Conservation (phyloP, 352 stramenopile species). For the Phytophthora megakarya region DNA sequence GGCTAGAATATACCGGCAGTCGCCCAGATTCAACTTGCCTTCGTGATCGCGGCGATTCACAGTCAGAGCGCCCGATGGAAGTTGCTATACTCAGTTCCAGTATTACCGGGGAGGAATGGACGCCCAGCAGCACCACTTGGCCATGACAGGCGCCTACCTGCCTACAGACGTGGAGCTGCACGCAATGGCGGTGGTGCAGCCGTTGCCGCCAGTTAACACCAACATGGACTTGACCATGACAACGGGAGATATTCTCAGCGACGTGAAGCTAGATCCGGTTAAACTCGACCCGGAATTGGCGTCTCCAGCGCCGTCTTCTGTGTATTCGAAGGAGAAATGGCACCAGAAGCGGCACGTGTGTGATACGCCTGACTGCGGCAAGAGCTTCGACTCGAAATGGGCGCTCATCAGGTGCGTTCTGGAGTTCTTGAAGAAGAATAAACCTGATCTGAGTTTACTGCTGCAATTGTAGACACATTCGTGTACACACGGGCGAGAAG, state of each 20-base stretch:
- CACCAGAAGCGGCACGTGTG: constrained; percentile 76
- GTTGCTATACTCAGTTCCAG: constrained; percentile 18
- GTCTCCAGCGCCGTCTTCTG: constrained; percentile 44
- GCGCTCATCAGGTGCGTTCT: constrained; percentile 69
- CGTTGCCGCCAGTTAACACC: constrained; percentile 21
- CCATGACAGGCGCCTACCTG: constrained; percentile 20
- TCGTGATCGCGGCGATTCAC: constrained; percentile 41
- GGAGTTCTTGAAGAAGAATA: background rate
- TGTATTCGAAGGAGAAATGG: constrained; percentile 66
- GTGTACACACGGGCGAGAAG: constrained; percentile 89
- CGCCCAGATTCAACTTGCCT: constrained; percentile 41
- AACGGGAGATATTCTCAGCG: constrained; percentile 14
- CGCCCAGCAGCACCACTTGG: constrained; percentile 25
- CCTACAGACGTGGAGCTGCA: constrained; percentile 24
- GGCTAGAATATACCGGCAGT: background rate
- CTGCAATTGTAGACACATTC: constrained; percentile 66
- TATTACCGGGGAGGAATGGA: constrained; percentile 30
- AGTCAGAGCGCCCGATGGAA: background rate
- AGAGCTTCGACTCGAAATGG: constrained; percentile 89
- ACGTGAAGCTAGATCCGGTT: constrained; percentile 12
- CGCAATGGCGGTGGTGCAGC: constrained; percentile 21
- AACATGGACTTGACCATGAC: constrained; percentile 28
- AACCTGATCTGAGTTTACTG: constrained; percentile 18
- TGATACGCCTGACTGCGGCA: constrained; percentile 66
- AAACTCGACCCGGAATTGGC: constrained; percentile 20